Evolutionary conservation across 495 filamentous ascomycete genomes (phyloP).

Genomic region (Podospora comata): DNA sequence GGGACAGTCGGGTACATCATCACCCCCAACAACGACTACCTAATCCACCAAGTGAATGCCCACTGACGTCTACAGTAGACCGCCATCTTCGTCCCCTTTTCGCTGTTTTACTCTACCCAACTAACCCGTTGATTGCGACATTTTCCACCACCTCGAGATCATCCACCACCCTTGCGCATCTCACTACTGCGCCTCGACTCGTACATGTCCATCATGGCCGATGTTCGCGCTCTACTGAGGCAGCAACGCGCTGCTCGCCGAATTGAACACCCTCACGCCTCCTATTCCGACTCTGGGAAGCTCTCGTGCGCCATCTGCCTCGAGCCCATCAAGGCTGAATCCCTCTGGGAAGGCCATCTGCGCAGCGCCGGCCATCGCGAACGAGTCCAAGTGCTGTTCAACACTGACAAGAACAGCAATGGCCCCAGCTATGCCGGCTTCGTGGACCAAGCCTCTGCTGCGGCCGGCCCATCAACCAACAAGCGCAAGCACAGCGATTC

Average conservation of each 20-base stretch:
- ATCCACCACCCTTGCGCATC: background rate
- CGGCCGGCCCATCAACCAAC: slow-evolving; percentile 9
- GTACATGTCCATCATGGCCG: slow-evolving; percentile 59
- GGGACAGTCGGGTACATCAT: background rate
- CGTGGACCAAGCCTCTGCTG: slow-evolving; percentile 2
- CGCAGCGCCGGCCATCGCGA: slow-evolving; percentile 47
- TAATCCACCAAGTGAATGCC: background rate
- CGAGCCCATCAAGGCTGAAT: slow-evolving; percentile 57
- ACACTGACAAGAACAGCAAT: slow-evolving; percentile 18
- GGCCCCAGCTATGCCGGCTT: slow-evolving; percentile 19
- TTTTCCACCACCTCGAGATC: background rate
- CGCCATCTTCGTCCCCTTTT: background rate
- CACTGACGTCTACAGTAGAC: background rate
- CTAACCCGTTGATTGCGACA: background rate
- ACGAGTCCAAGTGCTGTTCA: slow-evolving; percentile 30
- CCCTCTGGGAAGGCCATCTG: slow-evolving; percentile 58
- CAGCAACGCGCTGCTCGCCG: slow-evolving; percentile 75
- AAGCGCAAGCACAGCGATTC: slow-evolving; percentile 45
- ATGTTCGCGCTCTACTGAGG: slow-evolving; percentile 77
- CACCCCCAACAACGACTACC: background rate
- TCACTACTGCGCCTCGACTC: background rate
- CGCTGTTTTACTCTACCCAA: background rate
- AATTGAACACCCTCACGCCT: slow-evolving; percentile 62
- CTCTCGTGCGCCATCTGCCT: slow-evolving; percentile 59
- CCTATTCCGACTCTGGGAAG: slow-evolving; percentile 58